Evolutionary conservation across 148 eudicot genomes (phyloP).

Genomic region (Heliosperma pusillum): DNA sequence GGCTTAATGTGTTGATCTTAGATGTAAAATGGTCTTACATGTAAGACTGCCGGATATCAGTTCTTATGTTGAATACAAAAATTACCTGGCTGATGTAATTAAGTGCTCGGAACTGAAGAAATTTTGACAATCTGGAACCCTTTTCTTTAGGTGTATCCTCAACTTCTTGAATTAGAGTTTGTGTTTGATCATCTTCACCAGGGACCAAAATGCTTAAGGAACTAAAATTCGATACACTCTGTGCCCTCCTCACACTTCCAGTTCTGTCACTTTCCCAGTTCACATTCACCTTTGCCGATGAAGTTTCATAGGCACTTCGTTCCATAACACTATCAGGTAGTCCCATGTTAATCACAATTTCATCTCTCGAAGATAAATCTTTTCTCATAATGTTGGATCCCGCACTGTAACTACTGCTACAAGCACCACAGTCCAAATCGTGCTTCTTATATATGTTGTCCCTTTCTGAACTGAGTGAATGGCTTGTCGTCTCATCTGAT

Average conservation of each 20-base stretch:
- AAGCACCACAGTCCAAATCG: conserved; percentile 27
- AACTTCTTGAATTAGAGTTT: conserved; percentile 15
- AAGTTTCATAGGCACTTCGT: conserved; percentile 28
- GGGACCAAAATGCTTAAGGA: conserved; percentile 46
- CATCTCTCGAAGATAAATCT: conserved; percentile 28
- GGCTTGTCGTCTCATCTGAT: conserved; percentile 22
- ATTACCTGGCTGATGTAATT: conserved; percentile 60
- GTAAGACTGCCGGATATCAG: too few species aligned
- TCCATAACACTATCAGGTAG: conserved; percentile 26
- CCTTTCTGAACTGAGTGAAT: conserved; percentile 13
- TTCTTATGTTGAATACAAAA: conserved; percentile 2
- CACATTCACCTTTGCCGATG: conserved; percentile 30
- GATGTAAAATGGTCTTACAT: background rate
- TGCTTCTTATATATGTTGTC: conserved; percentile 23
- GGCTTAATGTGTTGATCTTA: background rate
- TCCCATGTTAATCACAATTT: conserved; percentile 27
- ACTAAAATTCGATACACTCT: conserved; percentile 41
- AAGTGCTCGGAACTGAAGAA: conserved; percentile 33
- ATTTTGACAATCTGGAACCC: conserved; percentile 39
- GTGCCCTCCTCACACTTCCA: conserved; percentile 44
- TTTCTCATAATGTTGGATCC: conserved; percentile 21
- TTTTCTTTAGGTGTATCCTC: conserved; percentile 68
- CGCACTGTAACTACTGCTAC: conserved; percentile 21
- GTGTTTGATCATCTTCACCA: conserved; percentile 34
- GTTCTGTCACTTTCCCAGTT: conserved; percentile 39